Conservation (phyloP, 495 filamentous ascomycete species). For the Daldinia childiae region DNA sequence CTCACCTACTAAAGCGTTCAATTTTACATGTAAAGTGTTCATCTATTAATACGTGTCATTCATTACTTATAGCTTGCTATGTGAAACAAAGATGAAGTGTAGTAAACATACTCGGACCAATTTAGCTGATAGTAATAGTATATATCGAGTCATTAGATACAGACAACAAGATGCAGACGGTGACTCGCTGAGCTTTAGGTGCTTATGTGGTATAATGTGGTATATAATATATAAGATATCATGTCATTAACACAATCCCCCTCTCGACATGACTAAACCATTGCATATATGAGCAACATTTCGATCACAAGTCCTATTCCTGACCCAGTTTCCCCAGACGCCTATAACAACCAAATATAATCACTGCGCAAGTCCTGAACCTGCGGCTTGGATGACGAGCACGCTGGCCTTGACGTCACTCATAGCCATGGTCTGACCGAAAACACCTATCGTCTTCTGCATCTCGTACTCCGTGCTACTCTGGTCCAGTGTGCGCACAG, state of each 20-base stretch:
- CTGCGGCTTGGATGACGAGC: constrained; percentile 73
- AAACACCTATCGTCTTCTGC: constrained; percentile 69
- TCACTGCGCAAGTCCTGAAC: constrained; percentile 5
- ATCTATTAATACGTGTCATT: neutral
- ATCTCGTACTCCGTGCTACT: constrained; percentile 58
- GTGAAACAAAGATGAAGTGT: neutral
- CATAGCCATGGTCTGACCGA: constrained; percentile 71
- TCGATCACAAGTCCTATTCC: neutral
- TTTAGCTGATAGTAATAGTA: neutral
- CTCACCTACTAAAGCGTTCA: neutral
- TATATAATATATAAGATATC: constrained; percentile 15
- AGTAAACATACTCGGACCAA: neutral
- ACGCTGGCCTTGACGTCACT: constrained; percentile 73
- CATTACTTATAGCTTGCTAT: neutral
- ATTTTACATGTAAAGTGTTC: neutral
- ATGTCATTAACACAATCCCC: constrained; percentile 10
- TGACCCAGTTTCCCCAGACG: neutral
- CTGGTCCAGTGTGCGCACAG: constrained; percentile 38
- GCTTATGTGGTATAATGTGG: neutral
- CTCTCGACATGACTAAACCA: constrained; percentile 3
- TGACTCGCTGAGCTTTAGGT: neutral
- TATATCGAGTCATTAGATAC: constrained; percentile 9
- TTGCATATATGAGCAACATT: neutral
- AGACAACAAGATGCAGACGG: neutral
- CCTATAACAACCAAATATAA: neutral